These are phyloP conservation scores for Lodderomyces metapsilosis DNA, from an alignment of 1,139 yeast genomes.

Conservation along the genomic window DNA sequence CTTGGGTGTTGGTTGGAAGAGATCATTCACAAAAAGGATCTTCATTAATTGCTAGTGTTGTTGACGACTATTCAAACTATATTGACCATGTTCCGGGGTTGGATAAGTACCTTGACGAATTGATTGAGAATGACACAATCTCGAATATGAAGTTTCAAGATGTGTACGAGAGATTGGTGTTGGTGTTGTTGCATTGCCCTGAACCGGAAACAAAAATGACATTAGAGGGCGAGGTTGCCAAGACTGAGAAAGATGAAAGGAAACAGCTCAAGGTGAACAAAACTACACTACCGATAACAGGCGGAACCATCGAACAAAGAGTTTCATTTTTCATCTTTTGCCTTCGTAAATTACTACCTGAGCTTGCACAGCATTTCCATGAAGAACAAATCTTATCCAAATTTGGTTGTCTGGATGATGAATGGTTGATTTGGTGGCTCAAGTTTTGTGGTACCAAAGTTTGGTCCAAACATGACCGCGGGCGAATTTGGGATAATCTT, in stretches of 20 bases:
- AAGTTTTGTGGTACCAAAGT: conserved; percentile 91
- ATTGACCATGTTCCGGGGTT: conserved; percentile 35
- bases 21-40: conserved; percentile 26
- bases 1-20: conserved; percentile 46
- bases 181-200: conserved; percentile 72
- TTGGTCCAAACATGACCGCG: conserved; percentile 79
- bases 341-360: conserved; percentile 68
- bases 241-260: conserved; percentile 10
- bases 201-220: conserved; percentile 11
- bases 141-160: conserved; percentile 56
- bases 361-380: conserved; percentile 68
- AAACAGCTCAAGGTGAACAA: conserved; percentile 26
- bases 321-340: conserved; percentile 71
- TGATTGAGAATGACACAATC: conserved; percentile 25
- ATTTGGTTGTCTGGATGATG: conserved; percentile 68
- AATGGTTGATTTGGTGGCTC: conserved; percentile 95
- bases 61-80: conserved; percentile 50
- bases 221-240: not conserved
- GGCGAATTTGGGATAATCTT: conserved; percentile 84
- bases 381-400: conserved; percentile 76
- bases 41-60: conserved; percentile 35
- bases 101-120: conserved; percentile 23
- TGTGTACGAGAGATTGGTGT: conserved; percentile 70
- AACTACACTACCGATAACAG: conserved; percentile 49
- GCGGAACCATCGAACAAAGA: conserved; percentile 69